A percentile compares a stretch with the other conserved stretches of the same genome.
Conservation (phyloP, 2,329 filamentous ascomycete species). For the Aspergillus hortae region DNA sequence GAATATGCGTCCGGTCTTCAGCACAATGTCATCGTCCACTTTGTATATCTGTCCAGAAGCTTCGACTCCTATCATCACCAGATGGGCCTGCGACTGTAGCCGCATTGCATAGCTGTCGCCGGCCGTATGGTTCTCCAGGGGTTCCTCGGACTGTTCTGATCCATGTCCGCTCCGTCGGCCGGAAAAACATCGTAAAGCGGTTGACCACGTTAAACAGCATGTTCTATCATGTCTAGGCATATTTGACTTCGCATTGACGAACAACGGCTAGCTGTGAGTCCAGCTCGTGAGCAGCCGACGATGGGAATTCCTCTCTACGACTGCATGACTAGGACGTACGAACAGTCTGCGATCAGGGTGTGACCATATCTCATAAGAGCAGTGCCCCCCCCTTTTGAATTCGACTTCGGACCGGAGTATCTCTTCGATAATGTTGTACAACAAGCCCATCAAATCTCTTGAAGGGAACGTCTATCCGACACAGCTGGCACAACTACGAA, state of each 20-base stretch:
- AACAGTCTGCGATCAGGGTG: too few species aligned
- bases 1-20: conserved; percentile 20
- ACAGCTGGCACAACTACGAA: too few species aligned
- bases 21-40: conserved; percentile 19
- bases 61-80: conserved; percentile 19
- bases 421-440: background rate
- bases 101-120: background rate
- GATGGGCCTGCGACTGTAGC: conserved; percentile 12
- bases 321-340: too few species aligned
- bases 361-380: too few species aligned
- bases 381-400: background rate
- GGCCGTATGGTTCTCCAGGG: background rate
- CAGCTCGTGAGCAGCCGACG: too few species aligned
- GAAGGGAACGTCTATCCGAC: too few species aligned
- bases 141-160: background rate
- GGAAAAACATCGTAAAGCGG: background rate
- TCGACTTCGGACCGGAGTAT: background rate
- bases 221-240: too few species aligned
- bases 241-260: too few species aligned
- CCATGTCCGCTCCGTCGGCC: background rate
- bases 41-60: conserved; percentile 23
- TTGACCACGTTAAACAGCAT: too few species aligned
- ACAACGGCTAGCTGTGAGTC: too few species aligned
- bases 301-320: too few species aligned
- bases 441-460: background rate